Percentiles rank a stretch among this genome's conserved stretches.
Conservation (phyloP, 2,329 filamentous ascomycete species). For the Exophiala dermatitidis region DNA sequence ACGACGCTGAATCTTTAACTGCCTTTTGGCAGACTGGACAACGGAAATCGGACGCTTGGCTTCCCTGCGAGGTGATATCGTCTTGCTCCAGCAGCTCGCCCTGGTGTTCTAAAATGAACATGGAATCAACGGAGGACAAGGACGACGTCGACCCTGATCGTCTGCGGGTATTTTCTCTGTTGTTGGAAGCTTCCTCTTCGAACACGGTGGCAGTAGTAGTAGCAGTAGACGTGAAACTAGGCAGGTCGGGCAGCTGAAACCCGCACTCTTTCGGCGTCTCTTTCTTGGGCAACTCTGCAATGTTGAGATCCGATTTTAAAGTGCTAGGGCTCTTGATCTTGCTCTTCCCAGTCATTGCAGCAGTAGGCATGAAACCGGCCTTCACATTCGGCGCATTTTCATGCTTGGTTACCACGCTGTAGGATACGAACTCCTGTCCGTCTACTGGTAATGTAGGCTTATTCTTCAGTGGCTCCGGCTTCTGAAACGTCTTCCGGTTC, state of each 20-base stretch:
- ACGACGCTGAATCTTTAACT: slow-evolving; percentile 3
- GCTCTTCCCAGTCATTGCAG: background rate
- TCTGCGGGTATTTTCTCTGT: background rate
- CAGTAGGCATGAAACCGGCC: slow-evolving; percentile 4
- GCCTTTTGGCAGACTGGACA: slow-evolving; percentile 13
- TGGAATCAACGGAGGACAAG: slow-evolving; percentile 20
- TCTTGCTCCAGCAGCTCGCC: background rate
- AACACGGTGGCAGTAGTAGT: slow-evolving; percentile 4
- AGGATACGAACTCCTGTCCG: slow-evolving; percentile 4
- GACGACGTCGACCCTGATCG: slow-evolving; percentile 21
- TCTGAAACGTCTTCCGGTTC: slow-evolving; percentile 10
- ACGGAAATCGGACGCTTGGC: background rate
- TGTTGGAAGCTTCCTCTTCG: background rate
- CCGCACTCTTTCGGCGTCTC: background rate
- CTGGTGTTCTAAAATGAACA: slow-evolving; percentile 16
- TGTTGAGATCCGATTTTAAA: background rate
- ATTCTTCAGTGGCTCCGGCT: slow-evolving; percentile 6
- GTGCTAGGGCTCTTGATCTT: background rate
- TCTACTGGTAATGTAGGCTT: background rate
- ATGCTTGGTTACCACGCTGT: slow-evolving; percentile 5
- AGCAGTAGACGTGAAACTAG: slow-evolving; percentile 14
- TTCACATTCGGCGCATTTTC: background rate
- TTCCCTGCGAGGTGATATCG: background rate
- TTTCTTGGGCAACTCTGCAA: slow-evolving; percentile 5
- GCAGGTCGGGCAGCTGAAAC: slow-evolving; percentile 13